These are phyloP conservation scores for Turritis glabra DNA, from an alignment of 345 rosid species.

Conservation along the genomic window DNA sequence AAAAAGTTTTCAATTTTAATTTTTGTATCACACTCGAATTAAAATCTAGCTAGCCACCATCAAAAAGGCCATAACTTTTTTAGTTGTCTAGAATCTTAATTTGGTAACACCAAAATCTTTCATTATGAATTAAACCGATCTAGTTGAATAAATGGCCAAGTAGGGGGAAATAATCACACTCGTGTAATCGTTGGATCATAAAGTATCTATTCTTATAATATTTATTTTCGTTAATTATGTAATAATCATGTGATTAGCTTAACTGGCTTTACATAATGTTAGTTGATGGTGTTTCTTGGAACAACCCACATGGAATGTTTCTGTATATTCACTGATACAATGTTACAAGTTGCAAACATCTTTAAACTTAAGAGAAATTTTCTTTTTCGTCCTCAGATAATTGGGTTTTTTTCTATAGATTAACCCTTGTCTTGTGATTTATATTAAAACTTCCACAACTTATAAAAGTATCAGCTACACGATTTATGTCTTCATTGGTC, in stretches of 20 bases:
- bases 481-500: neutral
- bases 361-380: neutral
- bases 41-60: conserved; percentile 8
- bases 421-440: neutral
- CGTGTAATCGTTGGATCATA: conserved; percentile 23
- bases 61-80: neutral
- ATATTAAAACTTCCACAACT: neutral
- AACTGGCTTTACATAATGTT: conserved; percentile 28
- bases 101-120: conserved; percentile 2
- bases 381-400: neutral
- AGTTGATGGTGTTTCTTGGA: conserved; percentile 19
- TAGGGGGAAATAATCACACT: neutral
- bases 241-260: conserved; percentile 39
- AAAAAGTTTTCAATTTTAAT: neutral
- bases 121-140: neutral
- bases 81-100: conserved; percentile 14
- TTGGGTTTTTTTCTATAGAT: neutral
- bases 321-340: neutral
- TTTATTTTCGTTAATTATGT: neutral
- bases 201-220: neutral
- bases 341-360: conserved; percentile 18
- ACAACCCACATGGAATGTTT: conserved; percentile 41
- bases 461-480: neutral
- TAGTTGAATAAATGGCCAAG: neutral
- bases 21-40: neutral